Evolutionary conservation across 805 yeast species (phyloP), one percentile per base, ranked within the genome.

Genomic region (Sugiyamaella valdiviana): DNA sequence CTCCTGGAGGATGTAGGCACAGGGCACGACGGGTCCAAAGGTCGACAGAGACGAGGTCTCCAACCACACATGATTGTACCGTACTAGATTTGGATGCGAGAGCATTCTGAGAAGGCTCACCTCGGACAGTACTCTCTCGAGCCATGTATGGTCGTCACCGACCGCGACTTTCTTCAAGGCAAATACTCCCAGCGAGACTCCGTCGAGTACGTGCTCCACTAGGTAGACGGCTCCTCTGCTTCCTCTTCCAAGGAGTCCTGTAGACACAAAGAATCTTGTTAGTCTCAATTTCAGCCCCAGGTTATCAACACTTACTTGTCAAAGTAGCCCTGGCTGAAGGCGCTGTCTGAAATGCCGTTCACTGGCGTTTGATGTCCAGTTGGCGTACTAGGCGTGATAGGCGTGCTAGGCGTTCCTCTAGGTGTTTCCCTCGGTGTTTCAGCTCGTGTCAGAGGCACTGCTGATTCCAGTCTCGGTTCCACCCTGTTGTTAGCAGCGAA

Each of bases 41-140:
- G 67, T 69, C 41, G 75, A 69, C 23, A 75, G 61, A 16, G 69
- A 63, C 37, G 76, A 84, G 58, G 82, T 71, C 60, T 89, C 96
- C 26, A 89, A 64, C 96, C 96, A 89, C 21, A 88, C 96, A 65
- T 89, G 96, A 60, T 89, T 88, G 61, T 89, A 89, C 17, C 84
- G 77, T 22, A 89, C 86, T 56, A 89, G 72, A 62, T 88, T 84
- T 40, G 76, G 70, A 54, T 74, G 74, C 62, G 75, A 45, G 68
- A 78, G 48, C 68, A 54, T 26, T 64, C 73, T 44, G 67, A 89
- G 65, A 44, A 90, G 76, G 54, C 83, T 75, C 2, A 89, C 96
- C 61, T 89, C 96, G 50, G 79, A 75, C 44, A 89, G 68, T 4
- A 85, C 89, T 52, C 79, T 79, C 41, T 77, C 75, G 29, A 89